phyloP scores from a whole-genome alignment of 2,329 filamentous ascomycete genomes.

The Hansfordia pulvinata region DNA sequence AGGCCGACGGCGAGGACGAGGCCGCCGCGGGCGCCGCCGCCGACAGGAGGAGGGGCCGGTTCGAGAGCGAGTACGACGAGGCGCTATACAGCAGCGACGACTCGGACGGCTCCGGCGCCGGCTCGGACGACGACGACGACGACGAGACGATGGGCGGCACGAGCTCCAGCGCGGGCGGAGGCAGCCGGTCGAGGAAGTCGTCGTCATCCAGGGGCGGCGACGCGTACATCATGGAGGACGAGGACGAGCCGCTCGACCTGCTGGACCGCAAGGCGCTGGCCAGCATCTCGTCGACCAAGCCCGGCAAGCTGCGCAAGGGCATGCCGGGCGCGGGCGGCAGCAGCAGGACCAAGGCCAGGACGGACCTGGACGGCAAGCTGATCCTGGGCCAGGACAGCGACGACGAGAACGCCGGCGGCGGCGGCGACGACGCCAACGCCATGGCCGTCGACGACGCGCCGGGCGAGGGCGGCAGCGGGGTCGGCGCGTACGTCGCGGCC shows the following conservation, averaged over 20 bases:
- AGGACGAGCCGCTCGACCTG: constrained; percentile 88
- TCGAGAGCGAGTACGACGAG: constrained; percentile 89
- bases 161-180: constrained; percentile 17
- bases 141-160: constrained; percentile 36
- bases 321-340: constrained; percentile 1
- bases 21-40: constrained; percentile 38
- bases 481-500: constrained; percentile 57
- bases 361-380: constrained; percentile 68
- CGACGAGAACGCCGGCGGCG: constrained; percentile 27
- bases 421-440: constrained; percentile 30
- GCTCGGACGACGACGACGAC: constrained; percentile 48
- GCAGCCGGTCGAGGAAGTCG: constrained; percentile 29
- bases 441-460: constrained; percentile 52
- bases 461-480: constrained; percentile 31
- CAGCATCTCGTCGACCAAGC: constrained; percentile 86
- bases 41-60: constrained; percentile 43
- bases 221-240: constrained; percentile 85
- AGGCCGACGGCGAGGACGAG: constrained; percentile 39
- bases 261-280: constrained; percentile 80
- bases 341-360: constrained; percentile 45
- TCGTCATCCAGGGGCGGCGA: constrained; percentile 49
- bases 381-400: constrained; percentile 50
- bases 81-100: constrained; percentile 78
- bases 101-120: constrained; percentile 49
- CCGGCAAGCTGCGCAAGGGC: constrained; percentile 46